Conservation (phyloP, 2,329 filamentous ascomycete species). For the Shiraia sp. region DNA sequence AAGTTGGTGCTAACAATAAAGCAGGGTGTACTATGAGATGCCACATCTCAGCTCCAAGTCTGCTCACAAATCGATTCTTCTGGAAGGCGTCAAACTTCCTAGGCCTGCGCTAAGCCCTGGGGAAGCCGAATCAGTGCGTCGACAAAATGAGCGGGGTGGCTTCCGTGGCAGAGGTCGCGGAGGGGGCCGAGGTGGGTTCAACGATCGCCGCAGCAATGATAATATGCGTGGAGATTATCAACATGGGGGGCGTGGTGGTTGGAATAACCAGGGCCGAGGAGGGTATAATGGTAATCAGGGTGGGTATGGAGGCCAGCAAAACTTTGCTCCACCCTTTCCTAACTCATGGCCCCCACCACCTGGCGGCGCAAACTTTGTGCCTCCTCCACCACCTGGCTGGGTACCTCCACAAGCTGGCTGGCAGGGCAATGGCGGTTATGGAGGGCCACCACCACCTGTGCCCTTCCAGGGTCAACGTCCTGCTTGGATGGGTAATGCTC, state of each 20-base stretch:
- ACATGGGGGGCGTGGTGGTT: slow-evolving; percentile 24
- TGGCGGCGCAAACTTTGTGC: slow-evolving; percentile 25
- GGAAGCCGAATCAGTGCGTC: slow-evolving; percentile 68
- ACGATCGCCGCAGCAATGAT: slow-evolving; percentile 27
- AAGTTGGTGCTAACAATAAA: slow-evolving; percentile 22
- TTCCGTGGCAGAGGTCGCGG: slow-evolving; percentile 21
- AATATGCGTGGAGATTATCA: slow-evolving; percentile 21
- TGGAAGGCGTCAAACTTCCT: slow-evolving; percentile 78
- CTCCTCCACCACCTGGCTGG: slow-evolving; percentile 37
- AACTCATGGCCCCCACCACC: slow-evolving; percentile 27
- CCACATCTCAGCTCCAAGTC: slow-evolving; percentile 64
- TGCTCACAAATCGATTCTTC: slow-evolving; percentile 89
- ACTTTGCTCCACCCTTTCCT: slow-evolving; percentile 23
- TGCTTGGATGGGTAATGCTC: slow-evolving; percentile 23
- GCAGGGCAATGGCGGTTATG: slow-evolving; percentile 18
- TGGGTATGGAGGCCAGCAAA: slow-evolving; percentile 23
- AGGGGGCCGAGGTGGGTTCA: slow-evolving; percentile 38
- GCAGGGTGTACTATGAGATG: slow-evolving; percentile 83
- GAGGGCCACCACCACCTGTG: slow-evolving; percentile 18
- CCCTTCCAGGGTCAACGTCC: slow-evolving; percentile 20
- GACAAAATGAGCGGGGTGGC: slow-evolving; percentile 65
- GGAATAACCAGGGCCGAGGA: slow-evolving; percentile 15
- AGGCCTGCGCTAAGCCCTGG: slow-evolving; percentile 69
- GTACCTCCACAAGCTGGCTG: slow-evolving; percentile 24
- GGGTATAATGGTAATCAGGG: slow-evolving; percentile 25